Evolutionary conservation across 169 alveolate species (phyloP), one percentile per base, ranked within the genome.

Genomic region (Sarcocystis neurona): DNA sequence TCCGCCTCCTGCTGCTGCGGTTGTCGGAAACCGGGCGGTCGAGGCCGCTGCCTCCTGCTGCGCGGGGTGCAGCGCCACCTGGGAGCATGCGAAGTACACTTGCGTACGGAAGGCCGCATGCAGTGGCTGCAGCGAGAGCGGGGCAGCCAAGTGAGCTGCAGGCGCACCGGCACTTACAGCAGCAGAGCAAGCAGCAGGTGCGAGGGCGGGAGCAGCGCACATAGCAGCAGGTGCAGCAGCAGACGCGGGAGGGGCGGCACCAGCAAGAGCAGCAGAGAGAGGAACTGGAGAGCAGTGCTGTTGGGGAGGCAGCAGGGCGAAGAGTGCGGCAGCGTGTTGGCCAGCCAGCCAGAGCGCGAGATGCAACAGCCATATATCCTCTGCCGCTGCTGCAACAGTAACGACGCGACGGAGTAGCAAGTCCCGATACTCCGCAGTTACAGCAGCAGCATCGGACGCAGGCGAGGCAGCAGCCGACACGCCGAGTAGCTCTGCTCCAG

Each of bases 331-430:
- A 48, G 63, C 23, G 86, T 86, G 53, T 78, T 86, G 74, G 30
- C 90, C 90, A 27, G 86, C 85, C 43, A 86, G 63, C 90, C 90
- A 86, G 68, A 39, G 50, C 53, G 85, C 79, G 53, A 63, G 66
- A 39, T 70, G 79, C 4, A 80, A 66, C 66, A 86, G 78, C 90
- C 90, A 86, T n/a, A 86, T 72, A 48, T 86, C 90, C 10, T 79
- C 86, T 72, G 66, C 86, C 18, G 85, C 90, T 72, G 78, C 77
- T 4, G 90, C 90, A 2, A 18, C 39, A 39, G 90, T 85, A 66
- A 72, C 63, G 46, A 86, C 58, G 58, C 90, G 85, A 66, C 53
- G 86, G 68, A 86, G 68, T 77, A 86, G 85, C 77, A 86, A 79
- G 6, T 86, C 32, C 50, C 86, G n/a, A 53, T 75, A 86, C 86